Evolutionary conservation across 306 rosid genomes (phyloP), one percentile per base, ranked within the genome.

Genomic region (Lotus japonicus): DNA sequence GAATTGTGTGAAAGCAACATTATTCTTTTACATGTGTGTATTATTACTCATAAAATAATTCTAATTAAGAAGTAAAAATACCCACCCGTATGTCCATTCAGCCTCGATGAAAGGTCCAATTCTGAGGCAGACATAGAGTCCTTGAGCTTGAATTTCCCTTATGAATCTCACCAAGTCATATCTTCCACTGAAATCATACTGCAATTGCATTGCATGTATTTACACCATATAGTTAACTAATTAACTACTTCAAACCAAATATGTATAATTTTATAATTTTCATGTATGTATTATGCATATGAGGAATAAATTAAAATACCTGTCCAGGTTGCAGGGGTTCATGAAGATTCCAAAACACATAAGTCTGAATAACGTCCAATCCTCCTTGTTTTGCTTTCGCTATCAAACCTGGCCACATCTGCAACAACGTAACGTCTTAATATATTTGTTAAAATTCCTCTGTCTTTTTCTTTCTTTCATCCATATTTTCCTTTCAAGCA

Each of bases 61-160:
- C 41, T 3, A 3, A 35, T 3, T 7, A 38, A 11, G 4, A 46
- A 28, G 12, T 81, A 87, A 38, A 46, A 28, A 8, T 81, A 90
- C 98, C 98, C 98, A 90, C 98, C 98, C 98, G 2, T 92, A 89
- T 1, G 75, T 77, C 94, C 96, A 94, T 90, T 90, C 98, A 58
- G 80, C 65, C 77, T 94, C 92, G n/a, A 90, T 85, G 85, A 82
- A 94, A 43, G 98, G 98, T 64, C 98, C 98, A 79, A 94, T 88
- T 54, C 98, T 85, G 0, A 90, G 91, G 68, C 79, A 36, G n/a
- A 75, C 95, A 64, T 90, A 86, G 0, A 94, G 65, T 3, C 94
- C 97, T 71, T 90, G 96, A 50, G 85, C 78, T 46, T 94, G 84
- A 9, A 85, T 73, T 83, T 83, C 85, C 84, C 82, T 94, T 1